These are phyloP conservation scores for Eustoma russellianum DNA, from an alignment of 257 asterid species.

Conservation along the genomic window DNA sequence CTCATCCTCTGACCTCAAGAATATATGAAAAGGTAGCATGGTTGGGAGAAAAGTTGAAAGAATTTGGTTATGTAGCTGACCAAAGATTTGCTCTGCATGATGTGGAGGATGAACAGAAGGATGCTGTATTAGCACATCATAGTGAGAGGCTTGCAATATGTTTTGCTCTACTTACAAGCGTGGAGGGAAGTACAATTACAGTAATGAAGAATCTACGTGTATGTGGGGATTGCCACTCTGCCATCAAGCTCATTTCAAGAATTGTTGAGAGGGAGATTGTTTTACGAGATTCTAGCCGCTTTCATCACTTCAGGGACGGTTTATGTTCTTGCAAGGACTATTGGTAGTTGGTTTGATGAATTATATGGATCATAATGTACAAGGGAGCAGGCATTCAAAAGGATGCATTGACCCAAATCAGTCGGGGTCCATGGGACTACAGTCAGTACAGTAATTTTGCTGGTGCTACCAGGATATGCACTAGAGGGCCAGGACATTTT, in stretches of 20 bases:
- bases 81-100: constrained; percentile 38
- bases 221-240: constrained; percentile 52
- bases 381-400: too few relatives aligned
- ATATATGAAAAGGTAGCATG: constrained; percentile 35
- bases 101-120: constrained; percentile 52
- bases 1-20: constrained; percentile 22
- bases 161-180: constrained; percentile 28
- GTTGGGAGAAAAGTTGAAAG: constrained; percentile 35
- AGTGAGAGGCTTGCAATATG: constrained; percentile 55
- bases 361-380: too few relatives aligned
- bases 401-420: too few relatives aligned
- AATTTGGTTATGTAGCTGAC: constrained; percentile 31
- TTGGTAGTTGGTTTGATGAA: constrained; percentile 20
- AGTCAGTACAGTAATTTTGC: too few relatives aligned
- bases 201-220: constrained; percentile 54
- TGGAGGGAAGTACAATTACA: constrained; percentile 23
- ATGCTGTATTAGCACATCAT: constrained; percentile 25
- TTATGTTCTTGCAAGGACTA: constrained; percentile 51
- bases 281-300: constrained; percentile 46
- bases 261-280: constrained; percentile 32
- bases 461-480: too few relatives aligned
- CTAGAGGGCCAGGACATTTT: too few relatives aligned
- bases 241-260: constrained; percentile 34
- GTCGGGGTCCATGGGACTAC: too few relatives aligned
- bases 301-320: constrained; percentile 56